phyloP scores from a whole-genome alignment of 2,329 filamentous ascomycete genomes.

The Apiospora pterosperma region DNA sequence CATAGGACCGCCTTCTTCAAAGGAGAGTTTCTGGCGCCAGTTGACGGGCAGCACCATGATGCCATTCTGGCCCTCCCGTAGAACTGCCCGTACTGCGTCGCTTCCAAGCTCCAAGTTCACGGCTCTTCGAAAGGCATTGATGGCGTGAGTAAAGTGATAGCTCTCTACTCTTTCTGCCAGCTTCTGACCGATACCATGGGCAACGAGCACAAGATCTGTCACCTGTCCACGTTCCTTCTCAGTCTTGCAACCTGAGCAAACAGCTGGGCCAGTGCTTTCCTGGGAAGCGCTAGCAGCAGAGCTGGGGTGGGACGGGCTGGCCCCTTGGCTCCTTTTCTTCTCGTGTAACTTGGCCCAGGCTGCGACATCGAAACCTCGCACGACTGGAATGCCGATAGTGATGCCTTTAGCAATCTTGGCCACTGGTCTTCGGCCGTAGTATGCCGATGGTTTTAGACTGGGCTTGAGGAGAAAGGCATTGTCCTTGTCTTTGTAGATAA shows the following conservation, averaged over 20 bases:
- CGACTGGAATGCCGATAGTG: slow-evolving; percentile 80
- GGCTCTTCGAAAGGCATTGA: slow-evolving; percentile 83
- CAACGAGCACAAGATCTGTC: slow-evolving; percentile 84
- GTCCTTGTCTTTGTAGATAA: slow-evolving; percentile 77
- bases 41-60: slow-evolving; percentile 95
- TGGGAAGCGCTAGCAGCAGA: slow-evolving; percentile 24
- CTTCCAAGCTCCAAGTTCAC: slow-evolving; percentile 81
- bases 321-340: slow-evolving; percentile 29
- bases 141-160: slow-evolving; percentile 94
- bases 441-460: slow-evolving; percentile 77
- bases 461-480: slow-evolving; percentile 85
- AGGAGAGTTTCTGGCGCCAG: slow-evolving; percentile 84
- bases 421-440: slow-evolving; percentile 78
- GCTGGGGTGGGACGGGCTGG: slow-evolving; percentile 18
- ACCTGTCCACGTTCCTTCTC: slow-evolving; percentile 66
- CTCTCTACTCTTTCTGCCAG: slow-evolving; percentile 91
- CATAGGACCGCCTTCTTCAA: slow-evolving; percentile 73
- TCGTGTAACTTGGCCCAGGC: slow-evolving; percentile 72
- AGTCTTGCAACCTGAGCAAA: slow-evolving; percentile 58
- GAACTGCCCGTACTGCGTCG: slow-evolving; percentile 68
- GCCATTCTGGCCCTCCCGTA: slow-evolving; percentile 76
- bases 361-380: slow-evolving; percentile 79
- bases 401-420: slow-evolving; percentile 80
- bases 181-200: slow-evolving; percentile 96
- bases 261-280: slow-evolving; percentile 15